Percentiles rank a stretch among this genome's conserved stretches.
Conservation (phyloP, 2,329 filamentous ascomycete species). For the Talaromyces atroroseus region DNA sequence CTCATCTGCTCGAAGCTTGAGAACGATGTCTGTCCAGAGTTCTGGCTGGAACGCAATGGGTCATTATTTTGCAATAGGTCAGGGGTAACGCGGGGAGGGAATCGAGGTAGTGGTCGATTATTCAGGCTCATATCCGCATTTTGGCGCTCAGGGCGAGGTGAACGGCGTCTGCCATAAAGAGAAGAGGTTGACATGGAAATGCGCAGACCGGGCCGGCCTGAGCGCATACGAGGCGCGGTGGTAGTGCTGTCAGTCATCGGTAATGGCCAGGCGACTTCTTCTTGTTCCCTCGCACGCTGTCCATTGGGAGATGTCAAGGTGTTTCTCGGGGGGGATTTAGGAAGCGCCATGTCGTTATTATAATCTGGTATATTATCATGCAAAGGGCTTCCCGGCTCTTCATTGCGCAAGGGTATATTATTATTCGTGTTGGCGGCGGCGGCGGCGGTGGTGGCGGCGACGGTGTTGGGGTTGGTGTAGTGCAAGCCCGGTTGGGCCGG, state of each 20-base stretch:
- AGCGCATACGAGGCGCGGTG: constrained; percentile 3
- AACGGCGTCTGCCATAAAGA: constrained; percentile 25
- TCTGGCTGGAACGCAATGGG: constrained; percentile 51
- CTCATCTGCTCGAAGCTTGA: constrained; percentile 54
- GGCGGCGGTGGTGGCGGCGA: background rate
- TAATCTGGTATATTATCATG: background rate
- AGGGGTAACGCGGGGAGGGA: constrained; percentile 25
- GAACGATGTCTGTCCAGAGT: constrained; percentile 55
- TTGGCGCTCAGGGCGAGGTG: constrained; percentile 21
- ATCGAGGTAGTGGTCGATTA: constrained; percentile 26
- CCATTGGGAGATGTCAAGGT: background rate
- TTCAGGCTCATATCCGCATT: constrained; percentile 20
- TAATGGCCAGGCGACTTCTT: constrained; percentile 4
- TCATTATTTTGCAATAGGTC: constrained; percentile 26
- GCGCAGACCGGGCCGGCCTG: constrained; percentile 23
- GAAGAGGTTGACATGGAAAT: constrained; percentile 35
- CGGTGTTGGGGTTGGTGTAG: background rate
- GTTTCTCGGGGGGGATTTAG: background rate
- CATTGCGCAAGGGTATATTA: constrained; percentile 2
- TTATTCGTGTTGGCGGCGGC: background rate
- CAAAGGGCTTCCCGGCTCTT: background rate
- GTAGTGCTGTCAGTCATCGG: constrained; percentile 5
- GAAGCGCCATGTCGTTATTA: constrained; percentile 1
- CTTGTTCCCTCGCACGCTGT: constrained; percentile 1
- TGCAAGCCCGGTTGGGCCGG: too few relatives aligned